These are phyloP conservation scores for Diutina catenulata DNA, from an alignment of 1,139 yeast genomes.

Conservation along the genomic window DNA sequence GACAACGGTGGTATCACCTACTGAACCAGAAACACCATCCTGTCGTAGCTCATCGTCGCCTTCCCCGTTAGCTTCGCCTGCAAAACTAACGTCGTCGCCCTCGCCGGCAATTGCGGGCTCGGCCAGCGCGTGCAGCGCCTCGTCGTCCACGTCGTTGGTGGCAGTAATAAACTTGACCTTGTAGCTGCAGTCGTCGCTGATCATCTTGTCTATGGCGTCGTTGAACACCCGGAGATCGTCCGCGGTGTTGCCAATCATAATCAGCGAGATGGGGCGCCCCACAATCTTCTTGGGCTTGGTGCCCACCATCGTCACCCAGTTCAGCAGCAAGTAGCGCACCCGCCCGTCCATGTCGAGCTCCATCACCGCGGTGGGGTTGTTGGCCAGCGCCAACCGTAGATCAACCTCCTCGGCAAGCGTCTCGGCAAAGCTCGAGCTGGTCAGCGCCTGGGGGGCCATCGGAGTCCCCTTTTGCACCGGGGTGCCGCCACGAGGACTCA, in stretches of 20 bases:
- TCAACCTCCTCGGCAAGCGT: constrained; percentile 29
- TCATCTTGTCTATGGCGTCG: constrained; percentile 63
- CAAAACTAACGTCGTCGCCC: background rate
- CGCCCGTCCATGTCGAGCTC: constrained; percentile 75
- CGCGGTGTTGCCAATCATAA: constrained; percentile 51
- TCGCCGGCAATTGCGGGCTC: background rate
- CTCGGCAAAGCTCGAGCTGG: background rate
- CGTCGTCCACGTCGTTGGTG: constrained; percentile 15
- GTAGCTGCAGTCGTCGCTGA: constrained; percentile 62
- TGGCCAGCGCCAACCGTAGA: constrained; percentile 44
- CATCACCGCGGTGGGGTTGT: constrained; percentile 71
- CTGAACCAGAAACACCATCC: too few relatives aligned
- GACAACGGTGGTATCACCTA: too few relatives aligned
- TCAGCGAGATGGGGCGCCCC: constrained; percentile 46
- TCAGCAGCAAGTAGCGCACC: constrained; percentile 59
- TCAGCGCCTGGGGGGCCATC: background rate
- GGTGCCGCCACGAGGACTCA: background rate
- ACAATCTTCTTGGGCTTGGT: constrained; percentile 45
- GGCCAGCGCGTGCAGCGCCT: background rate
- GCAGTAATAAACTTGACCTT: constrained; percentile 61
- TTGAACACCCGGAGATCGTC: constrained; percentile 59
- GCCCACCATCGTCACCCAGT: constrained; percentile 72
- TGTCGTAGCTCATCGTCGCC: too few relatives aligned
- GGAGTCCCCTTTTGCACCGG: background rate
- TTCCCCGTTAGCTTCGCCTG: background rate